A percentile compares a stretch with the other conserved stretches of the same genome.
phyloP scores from a whole-genome alignment of 305 asterid species.

The Fraxinus latifolia region DNA sequence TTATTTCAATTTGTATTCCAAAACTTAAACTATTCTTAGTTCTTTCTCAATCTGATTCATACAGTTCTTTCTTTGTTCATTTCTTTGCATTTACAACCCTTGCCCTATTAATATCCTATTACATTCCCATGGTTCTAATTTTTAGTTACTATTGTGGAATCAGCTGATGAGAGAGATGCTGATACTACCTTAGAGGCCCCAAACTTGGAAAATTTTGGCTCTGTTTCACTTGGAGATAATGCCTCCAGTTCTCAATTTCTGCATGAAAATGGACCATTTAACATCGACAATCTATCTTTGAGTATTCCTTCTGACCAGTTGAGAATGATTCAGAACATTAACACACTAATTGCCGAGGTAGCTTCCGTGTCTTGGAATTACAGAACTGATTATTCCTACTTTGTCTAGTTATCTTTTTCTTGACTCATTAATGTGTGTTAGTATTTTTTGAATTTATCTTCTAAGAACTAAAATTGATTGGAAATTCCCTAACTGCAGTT shows the following conservation, averaged over 20 bases:
- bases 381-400: constrained; percentile 13
- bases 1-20: background rate
- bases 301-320: constrained; percentile 83
- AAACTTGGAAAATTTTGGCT: constrained; percentile 31
- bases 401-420: constrained; percentile 5
- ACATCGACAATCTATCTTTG: constrained; percentile 45
- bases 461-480: constrained; percentile 19
- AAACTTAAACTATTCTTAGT: background rate
- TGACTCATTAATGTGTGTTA: background rate
- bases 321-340: constrained; percentile 74
- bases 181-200: constrained; percentile 33
- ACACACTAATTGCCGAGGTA: constrained; percentile 82
- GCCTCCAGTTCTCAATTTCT: constrained; percentile 41
- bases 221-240: constrained; percentile 35
- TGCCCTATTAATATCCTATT: background rate
- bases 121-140: constrained; percentile 18
- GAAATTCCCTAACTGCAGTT: constrained; percentile 50
- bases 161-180: constrained; percentile 31
- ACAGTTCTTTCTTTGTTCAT: background rate
- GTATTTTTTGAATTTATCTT: constrained; percentile 16
- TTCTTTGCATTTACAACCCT: background rate
- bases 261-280: constrained; percentile 47
- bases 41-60: background rate
- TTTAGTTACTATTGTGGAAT: constrained; percentile 26
- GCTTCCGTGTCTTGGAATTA: constrained; percentile 17